Percentiles rank a stretch among this genome's conserved stretches.
phyloP scores from a whole-genome alignment of 169 alveolate genomes.

The Theileria parva region DNA sequence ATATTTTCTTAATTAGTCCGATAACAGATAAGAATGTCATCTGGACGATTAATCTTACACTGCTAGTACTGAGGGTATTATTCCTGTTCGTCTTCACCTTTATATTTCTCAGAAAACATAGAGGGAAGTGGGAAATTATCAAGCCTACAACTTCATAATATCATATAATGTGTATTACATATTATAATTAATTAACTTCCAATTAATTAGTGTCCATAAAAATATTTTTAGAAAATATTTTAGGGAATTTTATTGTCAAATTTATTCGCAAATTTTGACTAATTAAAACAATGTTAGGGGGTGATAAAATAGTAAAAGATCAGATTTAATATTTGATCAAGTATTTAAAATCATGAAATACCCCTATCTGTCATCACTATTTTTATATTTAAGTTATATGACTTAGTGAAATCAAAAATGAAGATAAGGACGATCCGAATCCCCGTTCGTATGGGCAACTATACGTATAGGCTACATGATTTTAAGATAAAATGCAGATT shows the following conservation, averaged over 20 bases:
- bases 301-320: neutral
- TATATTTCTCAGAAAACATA: neutral
- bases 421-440: conserved; percentile 5
- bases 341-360: neutral
- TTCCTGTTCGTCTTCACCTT: conserved; percentile 13
- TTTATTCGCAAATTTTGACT: neutral
- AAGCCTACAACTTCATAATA: neutral
- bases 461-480: conserved; percentile 12
- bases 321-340: neutral
- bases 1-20: conserved; percentile 8
- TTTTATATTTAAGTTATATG: neutral
- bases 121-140: neutral
- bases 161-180: neutral
- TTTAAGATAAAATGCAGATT: conserved; percentile 21
- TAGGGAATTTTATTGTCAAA: neutral
- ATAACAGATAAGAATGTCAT: conserved; percentile 2
- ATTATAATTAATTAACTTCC: no score
- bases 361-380: neutral
- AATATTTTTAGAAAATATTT: neutral
- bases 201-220: no score
- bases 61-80: conserved; percentile 13
- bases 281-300: neutral
- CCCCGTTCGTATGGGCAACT: neutral
- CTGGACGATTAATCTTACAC: neutral
- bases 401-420: neutral